Conservation (phyloP, 306 rosid species). For the Abrus pulchellus region DNA sequence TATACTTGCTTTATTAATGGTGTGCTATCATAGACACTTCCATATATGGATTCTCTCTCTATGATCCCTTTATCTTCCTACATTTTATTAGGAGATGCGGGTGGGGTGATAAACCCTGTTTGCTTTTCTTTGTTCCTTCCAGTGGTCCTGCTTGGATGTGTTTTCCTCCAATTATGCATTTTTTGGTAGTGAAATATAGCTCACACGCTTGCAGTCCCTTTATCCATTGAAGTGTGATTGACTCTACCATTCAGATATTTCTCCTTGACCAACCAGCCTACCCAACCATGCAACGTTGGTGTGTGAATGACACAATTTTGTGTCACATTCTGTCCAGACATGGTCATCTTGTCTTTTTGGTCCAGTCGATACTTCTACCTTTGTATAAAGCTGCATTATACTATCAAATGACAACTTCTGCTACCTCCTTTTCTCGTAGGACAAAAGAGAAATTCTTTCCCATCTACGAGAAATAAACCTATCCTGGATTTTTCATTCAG, state of each 20-base stretch:
- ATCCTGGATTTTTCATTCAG: neutral
- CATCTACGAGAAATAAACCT: neutral
- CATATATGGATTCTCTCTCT: neutral
- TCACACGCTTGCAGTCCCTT: neutral
- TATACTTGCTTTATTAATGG: too few relatives aligned
- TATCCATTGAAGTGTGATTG: slow-evolving; percentile 13
- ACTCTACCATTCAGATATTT: slow-evolving; percentile 30
- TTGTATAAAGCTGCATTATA: slow-evolving; percentile 8
- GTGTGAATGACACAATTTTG: slow-evolving; percentile 31
- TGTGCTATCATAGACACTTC: neutral
- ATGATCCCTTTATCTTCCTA: too few relatives aligned
- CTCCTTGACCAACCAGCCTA: neutral
- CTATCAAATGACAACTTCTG: neutral
- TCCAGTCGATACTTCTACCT: slow-evolving; percentile 33
- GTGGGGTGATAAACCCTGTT: too few relatives aligned
- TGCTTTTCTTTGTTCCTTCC: too few relatives aligned
- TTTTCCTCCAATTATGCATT: neutral
- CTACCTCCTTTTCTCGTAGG: neutral
- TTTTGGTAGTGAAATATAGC: neutral
- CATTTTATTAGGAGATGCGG: too few relatives aligned
- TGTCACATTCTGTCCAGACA: slow-evolving; percentile 23
- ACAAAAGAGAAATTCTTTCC: neutral
- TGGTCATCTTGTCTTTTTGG: neutral
- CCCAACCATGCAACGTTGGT: slow-evolving; percentile 19
- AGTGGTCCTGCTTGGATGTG: neutral